Conservation (phyloP, 768 basidiomycete species). For the Cubamyces sp. region DNA sequence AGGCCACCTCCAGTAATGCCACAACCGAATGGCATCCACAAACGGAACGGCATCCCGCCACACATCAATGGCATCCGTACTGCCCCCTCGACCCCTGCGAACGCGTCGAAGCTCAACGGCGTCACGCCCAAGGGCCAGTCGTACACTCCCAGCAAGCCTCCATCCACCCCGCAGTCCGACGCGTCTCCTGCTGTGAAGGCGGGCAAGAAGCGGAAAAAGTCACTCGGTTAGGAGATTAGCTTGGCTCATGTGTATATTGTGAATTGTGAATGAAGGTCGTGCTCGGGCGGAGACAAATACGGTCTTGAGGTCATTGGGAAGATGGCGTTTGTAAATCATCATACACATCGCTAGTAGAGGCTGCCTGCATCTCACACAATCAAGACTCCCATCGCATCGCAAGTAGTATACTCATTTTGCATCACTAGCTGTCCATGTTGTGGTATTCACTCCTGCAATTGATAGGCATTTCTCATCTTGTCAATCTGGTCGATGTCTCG, state of each 20-base stretch:
- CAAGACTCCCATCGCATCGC: constrained; percentile 1
- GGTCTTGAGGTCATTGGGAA: too few species aligned
- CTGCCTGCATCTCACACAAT: constrained; percentile 3
- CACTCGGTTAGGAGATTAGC: constrained; percentile 34
- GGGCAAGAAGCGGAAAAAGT: constrained; percentile 63
- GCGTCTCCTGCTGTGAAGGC: constrained; percentile 36
- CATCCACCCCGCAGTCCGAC: constrained; percentile 16
- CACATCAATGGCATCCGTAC: constrained; percentile 18
- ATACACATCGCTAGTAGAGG: constrained; percentile 11
- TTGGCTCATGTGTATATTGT: background rate
- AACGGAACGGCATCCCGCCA: constrained; percentile 22
- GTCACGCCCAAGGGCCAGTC: constrained; percentile 10
- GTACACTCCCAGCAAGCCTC: constrained; percentile 11
- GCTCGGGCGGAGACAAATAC: background rate
- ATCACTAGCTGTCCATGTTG: constrained; percentile 10
- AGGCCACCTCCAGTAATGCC: constrained; percentile 1
- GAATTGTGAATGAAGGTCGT: background rate
- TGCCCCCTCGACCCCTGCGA: constrained; percentile 17
- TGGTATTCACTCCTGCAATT: constrained; percentile 1
- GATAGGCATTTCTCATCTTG: background rate
- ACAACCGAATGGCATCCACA: constrained; percentile 23
- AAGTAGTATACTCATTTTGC: constrained; percentile 8
- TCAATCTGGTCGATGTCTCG: background rate
- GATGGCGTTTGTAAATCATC: background rate
- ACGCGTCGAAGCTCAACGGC: constrained; percentile 18